Conservation (phyloP, 305 asterid species). For the Withania somnifera region DNA sequence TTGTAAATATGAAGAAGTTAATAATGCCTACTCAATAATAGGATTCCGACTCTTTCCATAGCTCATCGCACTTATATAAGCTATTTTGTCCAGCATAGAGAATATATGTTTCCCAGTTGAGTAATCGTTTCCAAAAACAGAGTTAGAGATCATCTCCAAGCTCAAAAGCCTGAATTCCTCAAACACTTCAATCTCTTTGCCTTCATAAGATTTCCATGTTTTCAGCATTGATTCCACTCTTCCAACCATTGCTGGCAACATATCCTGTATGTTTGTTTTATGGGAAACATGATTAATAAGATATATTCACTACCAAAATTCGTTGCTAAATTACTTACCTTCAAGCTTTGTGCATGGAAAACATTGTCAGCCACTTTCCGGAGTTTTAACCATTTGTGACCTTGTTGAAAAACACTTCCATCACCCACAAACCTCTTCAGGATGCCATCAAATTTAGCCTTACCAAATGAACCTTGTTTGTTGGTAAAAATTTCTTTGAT, state of each 20-base stretch:
- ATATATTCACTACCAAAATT: no score
- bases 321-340: background rate
- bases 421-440: background rate
- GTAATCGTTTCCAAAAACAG: conserved; percentile 65
- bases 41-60: background rate
- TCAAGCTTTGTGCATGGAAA: background rate
- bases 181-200: conserved; percentile 52
- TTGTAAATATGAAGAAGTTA: no score
- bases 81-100: conserved; percentile 26
- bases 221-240: conserved; percentile 29
- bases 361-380: background rate
- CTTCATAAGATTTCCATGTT: conserved; percentile 33
- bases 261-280: conserved; percentile 26
- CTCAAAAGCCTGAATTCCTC: conserved; percentile 43
- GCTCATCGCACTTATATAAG: background rate
- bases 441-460: background rate
- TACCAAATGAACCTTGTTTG: conserved; percentile 23
- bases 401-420: background rate
- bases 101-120: conserved; percentile 56
- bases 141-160: conserved; percentile 52
- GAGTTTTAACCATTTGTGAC: background rate
- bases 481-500: conserved; percentile 44
- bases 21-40: background rate
- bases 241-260: conserved; percentile 41
- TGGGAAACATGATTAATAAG: background rate